These are phyloP conservation scores for Botryotinia narcissicola DNA, from an alignment of 2,329 filamentous ascomycete genomes.

Conservation along the genomic window DNA sequence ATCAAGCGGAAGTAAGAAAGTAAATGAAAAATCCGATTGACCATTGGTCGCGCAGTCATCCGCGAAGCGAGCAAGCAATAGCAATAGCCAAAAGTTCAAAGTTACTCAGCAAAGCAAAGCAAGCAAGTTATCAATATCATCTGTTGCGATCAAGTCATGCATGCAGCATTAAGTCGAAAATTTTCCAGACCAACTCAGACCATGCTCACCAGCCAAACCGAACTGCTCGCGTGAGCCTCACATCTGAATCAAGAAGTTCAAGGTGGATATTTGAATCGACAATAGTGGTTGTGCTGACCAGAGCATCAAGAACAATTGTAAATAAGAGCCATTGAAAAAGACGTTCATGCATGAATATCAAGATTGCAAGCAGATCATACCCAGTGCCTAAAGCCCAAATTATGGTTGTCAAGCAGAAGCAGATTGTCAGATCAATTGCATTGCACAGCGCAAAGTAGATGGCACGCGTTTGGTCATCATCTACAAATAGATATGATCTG, in stretches of 20 bases:
- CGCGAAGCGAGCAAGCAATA: conserved; percentile 5
- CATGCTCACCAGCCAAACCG: conserved; percentile 10
- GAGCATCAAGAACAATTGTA: conserved; percentile 2
- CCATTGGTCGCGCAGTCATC: background rate
- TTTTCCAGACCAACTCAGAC: background rate
- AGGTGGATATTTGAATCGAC: background rate
- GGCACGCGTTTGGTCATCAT: conserved; percentile 10
- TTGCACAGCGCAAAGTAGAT: conserved; percentile 16
- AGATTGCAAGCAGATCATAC: conserved; percentile 12
- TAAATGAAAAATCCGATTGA: background rate
- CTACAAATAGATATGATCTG: conserved; percentile 11
- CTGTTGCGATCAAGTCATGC: conserved; percentile 12
- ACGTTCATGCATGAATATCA: conserved; percentile 17
- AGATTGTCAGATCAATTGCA: conserved; percentile 16
- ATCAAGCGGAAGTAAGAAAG: background rate
- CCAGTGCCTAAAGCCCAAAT: conserved; percentile 11
- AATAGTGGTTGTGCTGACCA: conserved; percentile 1
- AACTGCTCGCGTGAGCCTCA: background rate
- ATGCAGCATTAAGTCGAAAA: conserved; percentile 7
- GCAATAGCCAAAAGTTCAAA: conserved; percentile 12
- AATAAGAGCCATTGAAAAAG: background rate
- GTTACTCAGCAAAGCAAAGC: conserved; percentile 14
- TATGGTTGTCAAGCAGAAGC: conserved; percentile 13
- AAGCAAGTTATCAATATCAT: conserved; percentile 13
- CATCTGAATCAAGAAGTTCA: background rate